phyloP scores from a whole-genome alignment of 2,329 filamentous ascomycete species.

The Alternaria arborescens region DNA sequence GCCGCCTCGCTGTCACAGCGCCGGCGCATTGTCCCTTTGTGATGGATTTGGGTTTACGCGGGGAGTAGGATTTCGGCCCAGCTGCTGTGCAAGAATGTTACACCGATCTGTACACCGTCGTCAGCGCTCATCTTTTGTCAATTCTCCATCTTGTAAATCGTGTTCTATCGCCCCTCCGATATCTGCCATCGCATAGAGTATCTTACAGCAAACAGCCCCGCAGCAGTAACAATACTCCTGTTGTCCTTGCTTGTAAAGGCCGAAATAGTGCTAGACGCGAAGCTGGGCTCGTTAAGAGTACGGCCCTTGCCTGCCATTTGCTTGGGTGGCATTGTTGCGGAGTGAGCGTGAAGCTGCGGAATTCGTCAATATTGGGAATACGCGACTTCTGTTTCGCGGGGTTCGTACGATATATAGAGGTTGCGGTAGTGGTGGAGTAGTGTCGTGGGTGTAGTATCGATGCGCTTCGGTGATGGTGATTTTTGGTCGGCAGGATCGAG shows the following conservation, averaged over 20 bases:
- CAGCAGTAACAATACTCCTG: conserved; percentile 57
- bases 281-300: conserved; percentile 48
- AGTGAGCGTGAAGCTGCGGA: not conserved
- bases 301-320: conserved; percentile 38
- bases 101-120: conserved; percentile 53
- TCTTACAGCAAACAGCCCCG: conserved; percentile 62
- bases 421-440: conserved; percentile 1
- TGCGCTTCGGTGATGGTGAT: conserved; percentile 37
- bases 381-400: not conserved
- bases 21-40: not conserved
- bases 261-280: conserved; percentile 51
- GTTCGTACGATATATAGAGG: conserved; percentile 11
- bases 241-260: conserved; percentile 59
- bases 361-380: not conserved
- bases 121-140: conserved; percentile 26
- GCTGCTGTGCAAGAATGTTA: conserved; percentile 62
- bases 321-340: conserved; percentile 43
- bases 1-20: not conserved
- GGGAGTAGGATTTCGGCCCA: conserved; percentile 62
- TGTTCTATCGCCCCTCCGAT: not conserved
- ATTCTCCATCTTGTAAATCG: not conserved
- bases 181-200: not conserved
- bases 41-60: conserved; percentile 48
- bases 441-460: conserved; percentile 17
- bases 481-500: conserved; percentile 24